These are phyloP conservation scores for Globisporangium rhizosaccharum DNA, from an alignment of 352 stramenopile species.

Conservation along the genomic window DNA sequence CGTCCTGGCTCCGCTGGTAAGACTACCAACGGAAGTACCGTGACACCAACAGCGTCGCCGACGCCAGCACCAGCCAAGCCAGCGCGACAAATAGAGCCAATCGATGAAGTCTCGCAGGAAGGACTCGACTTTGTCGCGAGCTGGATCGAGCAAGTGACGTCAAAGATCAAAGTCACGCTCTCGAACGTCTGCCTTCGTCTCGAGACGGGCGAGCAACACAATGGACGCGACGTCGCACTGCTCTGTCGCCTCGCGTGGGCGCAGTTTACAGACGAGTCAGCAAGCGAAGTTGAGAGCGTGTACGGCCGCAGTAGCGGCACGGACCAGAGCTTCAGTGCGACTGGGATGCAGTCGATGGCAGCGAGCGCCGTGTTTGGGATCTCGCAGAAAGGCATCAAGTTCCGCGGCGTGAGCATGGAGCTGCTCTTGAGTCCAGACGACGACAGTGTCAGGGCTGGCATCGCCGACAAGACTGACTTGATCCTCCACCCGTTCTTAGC, in stretches of 20 bases:
- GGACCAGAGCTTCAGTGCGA: slow-evolving; percentile 22
- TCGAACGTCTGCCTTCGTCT: slow-evolving; percentile 81
- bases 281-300: slow-evolving; percentile 64
- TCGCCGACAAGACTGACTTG: slow-evolving; percentile 31
- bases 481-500: slow-evolving; percentile 62
- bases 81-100: slow-evolving; percentile 23
- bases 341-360: slow-evolving; percentile 68
- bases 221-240: slow-evolving; percentile 59
- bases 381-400: slow-evolving; percentile 82
- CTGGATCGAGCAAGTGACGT: slow-evolving; percentile 88
- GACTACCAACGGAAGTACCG: not conserved
- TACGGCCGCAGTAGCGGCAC: slow-evolving; percentile 46
- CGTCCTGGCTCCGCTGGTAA: too few relatives aligned
- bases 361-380: slow-evolving; percentile 78
- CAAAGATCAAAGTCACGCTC: slow-evolving; percentile 87
- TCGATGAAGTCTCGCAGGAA: slow-evolving; percentile 84
- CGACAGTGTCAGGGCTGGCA: slow-evolving; percentile 19
- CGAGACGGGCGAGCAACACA: slow-evolving; percentile 59
- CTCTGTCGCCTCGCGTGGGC: slow-evolving; percentile 74
- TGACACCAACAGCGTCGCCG: not conserved
- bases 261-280: slow-evolving; percentile 82
- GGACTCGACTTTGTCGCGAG: slow-evolving; percentile 86
- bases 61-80: not conserved
- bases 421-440: slow-evolving; percentile 62
- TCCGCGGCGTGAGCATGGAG: slow-evolving; percentile 78